These are phyloP conservation scores for Globisporangium polare DNA, from an alignment of 352 stramenopile genomes.

Conservation along the genomic window DNA sequence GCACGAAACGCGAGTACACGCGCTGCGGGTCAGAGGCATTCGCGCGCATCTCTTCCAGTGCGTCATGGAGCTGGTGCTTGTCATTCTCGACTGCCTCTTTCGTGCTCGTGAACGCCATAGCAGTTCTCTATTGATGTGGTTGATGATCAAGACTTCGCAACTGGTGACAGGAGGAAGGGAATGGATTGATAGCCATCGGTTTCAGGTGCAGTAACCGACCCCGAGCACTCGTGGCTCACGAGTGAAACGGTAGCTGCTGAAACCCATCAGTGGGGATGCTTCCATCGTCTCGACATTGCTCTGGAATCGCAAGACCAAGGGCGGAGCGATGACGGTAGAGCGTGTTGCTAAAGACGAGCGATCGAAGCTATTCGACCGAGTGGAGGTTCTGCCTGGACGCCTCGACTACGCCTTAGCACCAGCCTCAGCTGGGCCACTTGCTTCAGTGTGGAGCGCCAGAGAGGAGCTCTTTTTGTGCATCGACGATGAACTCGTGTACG, in stretches of 20 bases:
- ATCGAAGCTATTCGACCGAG: neutral
- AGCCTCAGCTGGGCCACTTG: neutral
- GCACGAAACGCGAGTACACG: conserved; percentile 28
- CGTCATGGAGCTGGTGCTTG: conserved; percentile 15
- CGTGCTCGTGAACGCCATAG: neutral
- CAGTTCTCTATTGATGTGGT: neutral
- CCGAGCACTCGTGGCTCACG: neutral
- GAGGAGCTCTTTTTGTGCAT: conserved; percentile 26
- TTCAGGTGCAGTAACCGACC: conserved; percentile 1
- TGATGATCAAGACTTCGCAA: neutral
- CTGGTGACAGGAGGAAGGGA: neutral
- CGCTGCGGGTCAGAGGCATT: conserved; percentile 17
- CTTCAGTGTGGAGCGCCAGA: conserved; percentile 5
- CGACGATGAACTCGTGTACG: conserved; percentile 90
- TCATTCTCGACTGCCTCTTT: neutral
- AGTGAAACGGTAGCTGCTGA: neutral
- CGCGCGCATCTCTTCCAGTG: conserved; percentile 21
- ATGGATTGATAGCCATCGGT: neutral
- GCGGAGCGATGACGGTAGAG: neutral
- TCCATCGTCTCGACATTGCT: neutral
- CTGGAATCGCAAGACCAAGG: neutral
- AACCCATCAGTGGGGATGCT: neutral
- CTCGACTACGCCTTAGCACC: neutral
- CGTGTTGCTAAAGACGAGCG: too few species aligned
- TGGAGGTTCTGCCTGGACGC: conserved; percentile 1